Conservation (phyloP, 106 monocot genomes). For the Apostasia ramifera region DNA sequence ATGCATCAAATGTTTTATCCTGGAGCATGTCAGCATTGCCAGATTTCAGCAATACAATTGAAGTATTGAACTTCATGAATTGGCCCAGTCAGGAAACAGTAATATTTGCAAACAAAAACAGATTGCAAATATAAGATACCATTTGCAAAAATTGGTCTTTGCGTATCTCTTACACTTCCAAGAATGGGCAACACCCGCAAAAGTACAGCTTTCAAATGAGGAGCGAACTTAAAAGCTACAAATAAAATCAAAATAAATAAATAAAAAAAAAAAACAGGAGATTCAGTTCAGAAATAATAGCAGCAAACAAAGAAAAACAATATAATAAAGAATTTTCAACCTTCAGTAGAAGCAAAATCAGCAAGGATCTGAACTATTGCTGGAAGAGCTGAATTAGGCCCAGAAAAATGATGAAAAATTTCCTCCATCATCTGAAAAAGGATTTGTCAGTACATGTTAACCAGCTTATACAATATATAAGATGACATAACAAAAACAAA, state of each 20-base stretch:
- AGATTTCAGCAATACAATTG: neutral
- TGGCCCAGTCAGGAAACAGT: neutral
- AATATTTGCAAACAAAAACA: neutral
- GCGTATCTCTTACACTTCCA: slow-evolving; percentile 72
- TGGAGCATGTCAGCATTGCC: neutral
- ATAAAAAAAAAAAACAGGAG: neutral
- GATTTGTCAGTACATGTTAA: neutral
- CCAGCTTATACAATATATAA: neutral
- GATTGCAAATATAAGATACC: slow-evolving; percentile 36
- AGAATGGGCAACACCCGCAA: slow-evolving; percentile 76
- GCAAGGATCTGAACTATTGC: slow-evolving; percentile 95
- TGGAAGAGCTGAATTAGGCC: slow-evolving; percentile 69
- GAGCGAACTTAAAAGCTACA: slow-evolving; percentile 86
- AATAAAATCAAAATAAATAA: slow-evolving; percentile 5
- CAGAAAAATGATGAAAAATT: slow-evolving; percentile 86
- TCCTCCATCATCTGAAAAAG: slow-evolving; percentile 87
- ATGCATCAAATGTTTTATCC: no score
- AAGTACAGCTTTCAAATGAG: slow-evolving; percentile 81
- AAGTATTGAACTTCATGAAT: neutral
- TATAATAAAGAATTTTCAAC: slow-evolving; percentile 23
- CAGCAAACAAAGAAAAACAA: neutral
- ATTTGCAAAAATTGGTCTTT: slow-evolving; percentile 84
- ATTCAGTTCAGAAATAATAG: slow-evolving; percentile 2
- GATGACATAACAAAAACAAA: neutral
- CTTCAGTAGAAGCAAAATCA: slow-evolving; percentile 87